Evolutionary conservation across 208 protist genomes (phyloP).

Genomic region (Crithidia expoeki): DNA sequence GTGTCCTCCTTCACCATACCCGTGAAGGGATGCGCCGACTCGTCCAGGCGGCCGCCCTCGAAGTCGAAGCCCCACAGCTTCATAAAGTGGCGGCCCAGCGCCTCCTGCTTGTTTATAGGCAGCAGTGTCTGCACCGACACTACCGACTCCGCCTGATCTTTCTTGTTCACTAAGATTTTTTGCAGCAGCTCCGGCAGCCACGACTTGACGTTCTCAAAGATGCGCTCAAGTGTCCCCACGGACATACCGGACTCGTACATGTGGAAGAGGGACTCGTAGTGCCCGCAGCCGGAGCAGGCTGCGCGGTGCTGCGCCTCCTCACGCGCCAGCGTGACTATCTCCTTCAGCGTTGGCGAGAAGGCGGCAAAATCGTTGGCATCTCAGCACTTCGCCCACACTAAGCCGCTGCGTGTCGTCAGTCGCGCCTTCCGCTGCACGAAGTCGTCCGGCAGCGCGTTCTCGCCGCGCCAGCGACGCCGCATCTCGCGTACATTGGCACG

Average conservation of each 20-base stretch:
- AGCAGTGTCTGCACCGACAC: constrained; percentile 32
- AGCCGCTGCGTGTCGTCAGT: constrained; percentile 39
- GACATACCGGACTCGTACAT: constrained; percentile 83
- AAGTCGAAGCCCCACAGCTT: constrained; percentile 77
- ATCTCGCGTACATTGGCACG: constrained; percentile 81
- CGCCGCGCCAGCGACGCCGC: constrained; percentile 23
- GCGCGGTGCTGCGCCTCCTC: constrained; percentile 63
- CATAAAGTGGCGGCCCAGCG: constrained; percentile 39
- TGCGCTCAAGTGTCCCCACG: constrained; percentile 48
- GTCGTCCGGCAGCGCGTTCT: constrained; percentile 44
- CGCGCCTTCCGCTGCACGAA: constrained; percentile 55
- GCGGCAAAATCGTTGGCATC: constrained; percentile 60
- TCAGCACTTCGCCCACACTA: constrained; percentile 62
- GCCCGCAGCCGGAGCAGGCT: constrained; percentile 33
- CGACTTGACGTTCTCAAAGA: constrained; percentile 75
- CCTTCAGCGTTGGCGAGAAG: constrained; percentile 70
- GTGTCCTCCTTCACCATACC: constrained; percentile 65
- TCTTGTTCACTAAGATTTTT: constrained; percentile 43
- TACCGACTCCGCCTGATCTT: constrained; percentile 21
- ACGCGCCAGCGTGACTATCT: constrained; percentile 65
- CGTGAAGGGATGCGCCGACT: constrained; percentile 81
- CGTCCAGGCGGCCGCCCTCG: constrained; percentile 73
- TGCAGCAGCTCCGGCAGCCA: constrained; percentile 71
- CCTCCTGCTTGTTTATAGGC: constrained; percentile 41
- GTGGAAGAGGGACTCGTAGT: constrained; percentile 82